Percentiles rank a stretch among this genome's conserved stretches.
These are phyloP conservation scores for Clitopilus hobsonii DNA, from an alignment of 768 basidiomycete genomes.

Conservation along the genomic window DNA sequence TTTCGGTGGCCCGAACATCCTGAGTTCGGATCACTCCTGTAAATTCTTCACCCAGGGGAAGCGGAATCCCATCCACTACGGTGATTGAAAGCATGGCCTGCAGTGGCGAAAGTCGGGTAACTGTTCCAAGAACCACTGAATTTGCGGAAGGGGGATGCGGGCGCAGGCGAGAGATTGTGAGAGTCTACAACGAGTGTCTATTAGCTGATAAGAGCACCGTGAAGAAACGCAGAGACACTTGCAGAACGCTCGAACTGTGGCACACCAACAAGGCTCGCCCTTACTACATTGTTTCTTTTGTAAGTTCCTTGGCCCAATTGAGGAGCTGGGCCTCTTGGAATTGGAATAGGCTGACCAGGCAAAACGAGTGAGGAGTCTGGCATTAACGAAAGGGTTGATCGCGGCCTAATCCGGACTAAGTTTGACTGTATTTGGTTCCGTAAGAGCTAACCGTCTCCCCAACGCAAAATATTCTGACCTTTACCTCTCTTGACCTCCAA, in stretches of 20 bases:
- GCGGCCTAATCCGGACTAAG: slow-evolving; percentile 11
- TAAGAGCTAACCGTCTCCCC: slow-evolving; percentile 16
- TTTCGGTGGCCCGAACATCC: slow-evolving; percentile 87
- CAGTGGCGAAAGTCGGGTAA: slow-evolving; percentile 77
- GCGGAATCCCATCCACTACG: slow-evolving; percentile 81
- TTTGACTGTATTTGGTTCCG: slow-evolving; percentile 28
- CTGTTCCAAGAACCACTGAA: slow-evolving; percentile 75
- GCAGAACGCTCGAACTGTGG: slow-evolving; percentile 62
- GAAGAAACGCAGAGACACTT: slow-evolving; percentile 33
- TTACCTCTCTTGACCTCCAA: slow-evolving; percentile 23
- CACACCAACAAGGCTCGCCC: slow-evolving; percentile 69
- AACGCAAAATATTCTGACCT: slow-evolving; percentile 16
- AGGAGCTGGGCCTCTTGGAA: slow-evolving; percentile 50
- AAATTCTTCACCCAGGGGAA: slow-evolving; percentile 84
- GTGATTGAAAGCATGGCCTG: slow-evolving; percentile 83
- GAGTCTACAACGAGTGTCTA: slow-evolving; percentile 34
- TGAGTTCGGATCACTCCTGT: slow-evolving; percentile 83
- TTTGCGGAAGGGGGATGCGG: slow-evolving; percentile 71
- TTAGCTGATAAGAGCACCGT: slow-evolving; percentile 15
- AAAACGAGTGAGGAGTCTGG: slow-evolving; percentile 38
- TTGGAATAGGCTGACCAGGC: slow-evolving; percentile 73
- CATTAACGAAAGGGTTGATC: slow-evolving; percentile 10
- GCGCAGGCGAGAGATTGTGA: slow-evolving; percentile 61
- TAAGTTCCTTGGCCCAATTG: slow-evolving; percentile 68
- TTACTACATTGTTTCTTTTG: slow-evolving; percentile 51